Conservation (phyloP, 1,284 basidiomycete species). For the Retiboletus fuscus region DNA sequence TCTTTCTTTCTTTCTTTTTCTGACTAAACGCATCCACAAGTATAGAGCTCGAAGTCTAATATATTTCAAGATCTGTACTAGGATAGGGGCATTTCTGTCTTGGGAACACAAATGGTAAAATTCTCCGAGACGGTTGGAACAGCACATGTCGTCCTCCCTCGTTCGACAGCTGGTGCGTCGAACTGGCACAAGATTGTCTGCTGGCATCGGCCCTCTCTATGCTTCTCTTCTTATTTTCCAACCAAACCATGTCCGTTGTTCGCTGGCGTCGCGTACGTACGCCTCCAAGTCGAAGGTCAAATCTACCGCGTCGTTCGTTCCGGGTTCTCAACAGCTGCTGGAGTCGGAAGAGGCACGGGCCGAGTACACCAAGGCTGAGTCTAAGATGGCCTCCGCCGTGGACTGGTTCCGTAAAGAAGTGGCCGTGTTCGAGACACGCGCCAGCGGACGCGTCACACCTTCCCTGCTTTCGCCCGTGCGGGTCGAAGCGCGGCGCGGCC, state of each 20-base stretch:
- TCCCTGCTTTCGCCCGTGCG: conserved; percentile 75
- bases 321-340: conserved; percentile 68
- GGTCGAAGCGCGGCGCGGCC: conserved; percentile 60
- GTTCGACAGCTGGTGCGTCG: conserved; percentile 30
- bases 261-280: conserved; percentile 39
- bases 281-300: conserved; percentile 51
- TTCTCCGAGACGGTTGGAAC: too few relatives aligned
- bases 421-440: conserved; percentile 73
- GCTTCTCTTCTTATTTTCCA: not conserved
- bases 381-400: conserved; percentile 70
- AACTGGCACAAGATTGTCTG: conserved; percentile 13
- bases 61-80: too few relatives aligned
- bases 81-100: conserved; percentile 20
- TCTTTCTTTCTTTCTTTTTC: too few relatives aligned
- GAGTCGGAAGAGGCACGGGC: conserved; percentile 58
- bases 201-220: not conserved
- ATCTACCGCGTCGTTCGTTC: conserved; percentile 65
- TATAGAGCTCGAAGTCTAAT: too few relatives aligned
- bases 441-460: conserved; percentile 79
- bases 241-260: not conserved
- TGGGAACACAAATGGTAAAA: conserved; percentile 1
- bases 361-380: conserved; percentile 69
- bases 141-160: conserved; percentile 30
- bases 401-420: conserved; percentile 81
- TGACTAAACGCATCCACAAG: too few relatives aligned